Base-by-base conservation (phyloP, 2,329 filamentous ascomycete species). In the Ophiocordyceps sinensis region DNA sequence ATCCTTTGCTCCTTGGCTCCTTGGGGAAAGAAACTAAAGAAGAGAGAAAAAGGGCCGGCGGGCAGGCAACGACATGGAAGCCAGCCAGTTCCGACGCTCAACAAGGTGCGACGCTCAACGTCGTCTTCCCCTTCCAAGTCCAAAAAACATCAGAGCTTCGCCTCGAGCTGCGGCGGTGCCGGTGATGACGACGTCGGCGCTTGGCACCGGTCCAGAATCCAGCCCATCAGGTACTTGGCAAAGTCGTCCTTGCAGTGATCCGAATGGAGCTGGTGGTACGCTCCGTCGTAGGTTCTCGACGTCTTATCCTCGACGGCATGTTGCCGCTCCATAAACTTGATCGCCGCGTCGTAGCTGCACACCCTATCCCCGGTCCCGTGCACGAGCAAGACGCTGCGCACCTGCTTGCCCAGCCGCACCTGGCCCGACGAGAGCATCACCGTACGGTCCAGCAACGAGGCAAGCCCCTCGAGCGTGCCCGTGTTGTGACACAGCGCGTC, bases 381-480 rank as follows among this genome's bases (percentile, higher is more conserved):
- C 0, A 74, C 73, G 28, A 93, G 58, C 69, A 82, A 82, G 23
- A 95, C 55, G 40, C 75, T 72, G 45, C 64, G 71, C 41, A 85
- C 73, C n/a, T 63, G 57, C 21, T 63, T 57, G 58, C 73, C 57
- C 54, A 77, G 58, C 48, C 51, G 62, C 28, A 77, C 60, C 39
- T 64, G 68, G 3, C 79, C 81, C 6, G 58, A 62, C 5, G 74
- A 63, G 45, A 94, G 61, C 41, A 67, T 68, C 5, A 63, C 63
- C 1, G 80, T 80, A 23, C 88, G 74, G 56, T 93, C 85, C 47
- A 95, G 63, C 71, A 94, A 71, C 0, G 75, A 79, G 0, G 82
- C 73, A 29, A 94, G 58, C 1, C 84, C 84, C 58, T 88, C 80
- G n/a, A 94, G 68, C 7, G 88, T 94, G 30, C 86, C 88, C 2